Evolutionary conservation across 805 yeast genomes (phyloP).

Genomic region (Schwanniomyces pseudopolymorphus): DNA sequence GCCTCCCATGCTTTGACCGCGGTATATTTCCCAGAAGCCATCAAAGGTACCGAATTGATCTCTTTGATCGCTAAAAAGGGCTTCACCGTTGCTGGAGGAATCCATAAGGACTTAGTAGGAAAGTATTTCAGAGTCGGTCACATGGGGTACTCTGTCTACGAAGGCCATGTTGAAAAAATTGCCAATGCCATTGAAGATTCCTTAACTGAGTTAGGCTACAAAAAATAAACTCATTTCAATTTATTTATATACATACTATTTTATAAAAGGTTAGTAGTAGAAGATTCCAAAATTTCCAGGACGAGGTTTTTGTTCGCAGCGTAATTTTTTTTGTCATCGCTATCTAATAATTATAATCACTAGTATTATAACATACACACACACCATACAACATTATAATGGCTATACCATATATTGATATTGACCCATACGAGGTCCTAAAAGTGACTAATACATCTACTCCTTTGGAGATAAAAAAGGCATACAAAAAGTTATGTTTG

Average conservation of each 20-base stretch:
- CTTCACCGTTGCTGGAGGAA: conserved; percentile 84
- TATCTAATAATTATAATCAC: neutral
- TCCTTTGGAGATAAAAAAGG: conserved; percentile 59
- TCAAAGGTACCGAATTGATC: conserved; percentile 67
- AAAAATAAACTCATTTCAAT: neutral
- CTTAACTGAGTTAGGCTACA: conserved; percentile 18
- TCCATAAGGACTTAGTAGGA: conserved; percentile 74
- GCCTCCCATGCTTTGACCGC: conserved; percentile 92
- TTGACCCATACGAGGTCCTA: conserved; percentile 62
- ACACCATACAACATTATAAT: conserved; percentile 10
- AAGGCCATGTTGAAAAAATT: conserved; percentile 39
- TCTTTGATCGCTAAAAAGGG: conserved; percentile 59
- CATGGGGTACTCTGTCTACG: conserved; percentile 78
- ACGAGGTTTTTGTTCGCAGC: neutral
- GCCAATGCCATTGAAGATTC: conserved; percentile 33
- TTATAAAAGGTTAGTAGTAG: too few relatives aligned
- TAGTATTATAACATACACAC: neutral
- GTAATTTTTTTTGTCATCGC: conserved; percentile 1
- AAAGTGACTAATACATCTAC: conserved; percentile 40
- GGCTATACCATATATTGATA: conserved; percentile 49
- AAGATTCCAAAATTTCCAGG: too few relatives aligned
- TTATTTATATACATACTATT: neutral
- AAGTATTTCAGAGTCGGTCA: conserved; percentile 93
- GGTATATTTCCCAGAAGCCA: conserved; percentile 74
- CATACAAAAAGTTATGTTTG: conserved; percentile 65